Evolutionary conservation across 1,284 basidiomycete genomes (phyloP), one percentile per base, ranked within the genome.

Genomic region (Rhodotorula sp.): DNA sequence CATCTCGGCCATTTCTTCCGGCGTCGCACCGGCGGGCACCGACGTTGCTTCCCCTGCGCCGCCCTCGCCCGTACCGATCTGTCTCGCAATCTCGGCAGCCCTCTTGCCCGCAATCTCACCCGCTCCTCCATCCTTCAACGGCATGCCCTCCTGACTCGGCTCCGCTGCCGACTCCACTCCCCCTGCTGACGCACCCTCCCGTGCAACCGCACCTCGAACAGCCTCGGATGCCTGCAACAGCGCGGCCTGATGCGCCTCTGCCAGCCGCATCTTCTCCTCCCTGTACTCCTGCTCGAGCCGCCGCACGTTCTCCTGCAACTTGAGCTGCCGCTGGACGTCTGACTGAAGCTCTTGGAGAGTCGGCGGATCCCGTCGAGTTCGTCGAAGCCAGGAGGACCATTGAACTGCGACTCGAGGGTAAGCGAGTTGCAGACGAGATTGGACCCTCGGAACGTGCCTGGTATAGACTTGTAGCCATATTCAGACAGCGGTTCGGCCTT

Each of bases 301-400:
- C 2, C 34, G 36, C 46, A 74, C 70, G 55, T 74, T 74, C 11
- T 54, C 56, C 22, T 59, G 46, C 2, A 74, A 39, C 3, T 63
- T 48, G 8, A 63, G 20, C 57, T 70, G 67, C 17, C 73, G 64
- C 20, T 24, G 20, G 24, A 34, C 20, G 60, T 74, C 73, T 2
- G 9, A 8, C 39, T 67, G 36, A 7, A 74, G 63, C 32, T 74
- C 73, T 17, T 61, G 24, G 2, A 72, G 46, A 1, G 65, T 59
- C 0, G 73, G 73, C 1, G 73, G 70, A 1, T 67, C 57, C 4
- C 55, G 49, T 13, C 73, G 58, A 0, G 73, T 74, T 19, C 70
- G 53, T 19, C 73, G 64, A 24, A 74, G 55, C 73, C 73, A 74
- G 10, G 65, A 27, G 29, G 62, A 58, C 73, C 73, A 74, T 68